Conservation (phyloP, 148 eudicot genomes). For the Vaccinium macrocarpon region DNA sequence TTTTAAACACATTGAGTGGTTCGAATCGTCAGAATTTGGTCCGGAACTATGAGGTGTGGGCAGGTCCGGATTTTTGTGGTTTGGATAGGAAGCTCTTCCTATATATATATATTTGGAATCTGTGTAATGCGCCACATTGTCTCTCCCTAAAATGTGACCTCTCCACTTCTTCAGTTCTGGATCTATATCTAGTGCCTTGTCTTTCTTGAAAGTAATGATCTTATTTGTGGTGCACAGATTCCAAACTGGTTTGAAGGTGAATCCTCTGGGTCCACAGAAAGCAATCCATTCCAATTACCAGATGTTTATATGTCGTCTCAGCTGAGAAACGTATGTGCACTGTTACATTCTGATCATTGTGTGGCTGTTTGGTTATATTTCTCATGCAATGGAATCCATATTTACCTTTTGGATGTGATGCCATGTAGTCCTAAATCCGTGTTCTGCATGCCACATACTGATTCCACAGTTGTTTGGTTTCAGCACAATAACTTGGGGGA, state of each 20-base stretch:
- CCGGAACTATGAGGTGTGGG: no score
- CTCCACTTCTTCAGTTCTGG: neutral
- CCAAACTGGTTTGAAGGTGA: conserved; percentile 85
- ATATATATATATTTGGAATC: no score
- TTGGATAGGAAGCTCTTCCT: no score
- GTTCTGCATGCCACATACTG: neutral
- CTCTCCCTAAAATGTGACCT: neutral
- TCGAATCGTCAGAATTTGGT: no score
- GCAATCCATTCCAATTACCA: conserved; percentile 86
- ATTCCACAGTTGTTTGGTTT: conserved; percentile 8
- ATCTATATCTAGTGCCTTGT: neutral
- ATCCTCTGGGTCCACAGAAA: conserved; percentile 67
- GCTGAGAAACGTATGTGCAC: conserved; percentile 57
- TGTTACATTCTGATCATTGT: conserved; percentile 9
- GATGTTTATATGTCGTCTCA: conserved; percentile 80
- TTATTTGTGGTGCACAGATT: conserved; percentile 45
- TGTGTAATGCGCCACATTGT: neutral
- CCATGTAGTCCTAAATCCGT: neutral
- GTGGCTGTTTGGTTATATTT: neutral
- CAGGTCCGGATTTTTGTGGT: no score
- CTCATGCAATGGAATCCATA: conserved; percentile 11
- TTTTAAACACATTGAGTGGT: no score
- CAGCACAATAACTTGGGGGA: conserved; percentile 72
- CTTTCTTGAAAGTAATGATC: neutral
- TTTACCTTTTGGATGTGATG: neutral